Evolutionary conservation across 2,329 filamentous ascomycete genomes (phyloP), one percentile per base, ranked within the genome.

Genomic region (Thielaviopsis cerberus): DNA sequence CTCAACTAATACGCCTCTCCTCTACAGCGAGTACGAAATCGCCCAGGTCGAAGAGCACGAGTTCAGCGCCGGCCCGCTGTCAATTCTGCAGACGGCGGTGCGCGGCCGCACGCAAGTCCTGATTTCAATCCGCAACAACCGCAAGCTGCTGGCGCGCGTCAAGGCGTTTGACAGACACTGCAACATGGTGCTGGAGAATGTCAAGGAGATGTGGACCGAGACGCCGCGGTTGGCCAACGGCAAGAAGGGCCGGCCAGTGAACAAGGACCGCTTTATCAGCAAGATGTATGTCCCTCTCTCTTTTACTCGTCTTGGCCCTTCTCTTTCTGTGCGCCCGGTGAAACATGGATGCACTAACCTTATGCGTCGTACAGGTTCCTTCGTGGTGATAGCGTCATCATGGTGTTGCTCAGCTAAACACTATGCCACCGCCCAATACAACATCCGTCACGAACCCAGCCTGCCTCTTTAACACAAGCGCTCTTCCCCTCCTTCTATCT

Each of bases 81-180:
- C 89, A 4, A 92, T 98, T 67, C 86, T 98, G 61, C 91, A 97
- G 74, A 96, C 92, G 61, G 92, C 92, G 63, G 92, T 96, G 60
- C 87, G 90, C 69, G 87, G 86, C 63, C 91, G 96, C 75, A 87
- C 86, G 51, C 92, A 97, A 74, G 91, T 98, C 62, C 82, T 98
- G 63, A 96, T 98, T 69, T 95, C 88, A 57, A 91, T 91, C 74
- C 89, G 92, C 64, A 96, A 95, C 80, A 97, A 97, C 77, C 86
- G 91, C 73, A 98, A 98, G 77, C 79, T 98, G 53, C 83, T 98
- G 58, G 92, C 91, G 55, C 86, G 92, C 63, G 91, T 98, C 68
- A 98, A 98, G 77, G 92, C 92, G 6, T 98, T 98, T 70, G 92
- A 98, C 73, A 80, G 92, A 61, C 92, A 98, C 73, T 97, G 90